Conservation (phyloP, 139 green algal species). For the Picochlorum sp. region DNA sequence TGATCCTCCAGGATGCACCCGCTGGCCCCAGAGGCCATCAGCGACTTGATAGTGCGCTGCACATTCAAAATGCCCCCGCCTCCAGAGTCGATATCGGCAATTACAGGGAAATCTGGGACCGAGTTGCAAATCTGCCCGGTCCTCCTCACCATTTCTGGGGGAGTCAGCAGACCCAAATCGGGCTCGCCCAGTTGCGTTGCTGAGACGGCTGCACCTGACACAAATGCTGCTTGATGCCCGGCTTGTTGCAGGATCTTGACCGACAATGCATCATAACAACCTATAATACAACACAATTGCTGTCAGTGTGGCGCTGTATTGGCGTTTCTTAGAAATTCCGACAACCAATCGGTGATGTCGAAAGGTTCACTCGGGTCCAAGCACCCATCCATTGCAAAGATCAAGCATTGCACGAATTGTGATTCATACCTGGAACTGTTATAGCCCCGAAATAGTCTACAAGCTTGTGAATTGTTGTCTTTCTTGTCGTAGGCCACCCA, state of each 20-base stretch:
- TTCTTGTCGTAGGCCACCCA: not conserved
- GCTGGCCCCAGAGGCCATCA: constrained; percentile 59
- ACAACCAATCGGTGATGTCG: too few species aligned
- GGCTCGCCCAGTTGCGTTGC: constrained; percentile 60
- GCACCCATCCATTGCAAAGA: not conserved
- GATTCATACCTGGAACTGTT: constrained; percentile 43
- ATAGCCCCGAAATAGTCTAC: constrained; percentile 46
- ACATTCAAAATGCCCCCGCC: constrained; percentile 74
- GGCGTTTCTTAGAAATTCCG: too few species aligned
- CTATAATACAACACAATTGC: constrained; percentile 11
- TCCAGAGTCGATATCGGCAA: constrained; percentile 73
- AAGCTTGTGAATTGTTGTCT: constrained; percentile 48
- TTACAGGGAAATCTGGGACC: constrained; percentile 38
- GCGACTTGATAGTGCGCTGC: constrained; percentile 64
- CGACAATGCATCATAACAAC: constrained; percentile 57
- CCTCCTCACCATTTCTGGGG: constrained; percentile 60
- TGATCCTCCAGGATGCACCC: constrained; percentile 75
- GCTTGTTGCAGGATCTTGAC: constrained; percentile 32
- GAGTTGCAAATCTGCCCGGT: constrained; percentile 42
- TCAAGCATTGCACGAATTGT: not conserved
- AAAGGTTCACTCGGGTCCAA: too few species aligned
- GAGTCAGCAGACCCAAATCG: constrained; percentile 60
- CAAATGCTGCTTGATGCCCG: constrained; percentile 43
- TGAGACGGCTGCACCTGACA: constrained; percentile 43
- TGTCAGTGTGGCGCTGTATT: too few species aligned